Conservation (phyloP, 805 yeast genomes). For the Kodamaea kaohsiungensis region DNA sequence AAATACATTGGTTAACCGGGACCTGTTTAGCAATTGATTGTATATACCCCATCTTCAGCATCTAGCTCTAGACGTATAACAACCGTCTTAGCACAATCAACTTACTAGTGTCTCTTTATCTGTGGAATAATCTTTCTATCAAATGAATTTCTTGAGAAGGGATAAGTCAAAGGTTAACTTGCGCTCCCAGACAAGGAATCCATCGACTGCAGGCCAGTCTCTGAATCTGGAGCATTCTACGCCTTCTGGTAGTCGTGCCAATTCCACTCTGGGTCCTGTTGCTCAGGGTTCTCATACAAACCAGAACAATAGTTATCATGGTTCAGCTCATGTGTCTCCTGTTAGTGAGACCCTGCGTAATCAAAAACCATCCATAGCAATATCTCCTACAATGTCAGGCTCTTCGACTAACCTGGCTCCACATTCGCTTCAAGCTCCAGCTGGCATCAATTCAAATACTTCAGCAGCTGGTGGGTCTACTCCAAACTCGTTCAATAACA, state of each 20-base stretch:
- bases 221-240: conserved; percentile 1
- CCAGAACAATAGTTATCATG: not conserved
- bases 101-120: not conserved
- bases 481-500: conserved; percentile 5
- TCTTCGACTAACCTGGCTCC: not conserved
- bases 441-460: not conserved
- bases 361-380: conserved; percentile 1
- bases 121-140: not conserved
- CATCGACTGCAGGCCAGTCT: conserved; percentile 10
- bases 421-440: not conserved
- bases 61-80: not conserved
- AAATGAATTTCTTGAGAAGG: conserved; percentile 29
- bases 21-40: not conserved
- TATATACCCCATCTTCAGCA: not conserved
- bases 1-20: not conserved
- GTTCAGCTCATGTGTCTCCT: not conserved
- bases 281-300: not conserved
- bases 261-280: conserved; percentile 2
- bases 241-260: conserved; percentile 2
- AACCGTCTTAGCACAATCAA: not conserved
- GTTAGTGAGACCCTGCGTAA: not conserved
- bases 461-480: not conserved
- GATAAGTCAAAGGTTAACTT: conserved; percentile 23
- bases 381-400: conserved; percentile 11
- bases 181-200: conserved; percentile 5